Evolutionary conservation across 352 stramenopile genomes (phyloP), one percentile per base, ranked within the genome.

Genomic region (Phytophthora podocarpi): DNA sequence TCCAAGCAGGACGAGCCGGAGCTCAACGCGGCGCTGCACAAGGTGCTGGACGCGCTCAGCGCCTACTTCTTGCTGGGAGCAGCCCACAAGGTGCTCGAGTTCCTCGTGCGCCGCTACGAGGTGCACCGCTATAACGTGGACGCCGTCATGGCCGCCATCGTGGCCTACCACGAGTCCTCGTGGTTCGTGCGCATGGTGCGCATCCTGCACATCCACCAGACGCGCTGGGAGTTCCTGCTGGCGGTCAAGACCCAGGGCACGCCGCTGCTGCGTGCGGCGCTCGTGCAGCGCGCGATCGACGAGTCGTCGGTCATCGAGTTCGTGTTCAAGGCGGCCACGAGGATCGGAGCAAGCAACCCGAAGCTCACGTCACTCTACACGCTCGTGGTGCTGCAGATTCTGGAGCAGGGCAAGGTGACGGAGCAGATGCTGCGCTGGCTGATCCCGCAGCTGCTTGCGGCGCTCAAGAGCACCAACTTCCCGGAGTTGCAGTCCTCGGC

Each of bases 281-380:
- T 96, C 6, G 84, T 95, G 23, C 80, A 92, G 55, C 87, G 85
- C 34, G 74, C 77, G 15, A 76, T 81, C 16, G 81, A 93, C 60
- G 87, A 96, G 40, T 62, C 78, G 32, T 93, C 82, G 4, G 66
- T 96, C 35, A 73, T 93, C 18, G 70, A 89, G 20, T 96, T 94
- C 52, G 50, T 96, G 8, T 94, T 92, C 39, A 40, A 68, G 9
- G 49, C 85, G 0, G 81, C 79, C 5, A 78, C 66, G 47, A 79
- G 85, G 43, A 85, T 94, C 42, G 82, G 82, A 28, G 65, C 74
- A 4, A 59, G 48, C 24, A 87, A 94, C 70, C 62, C 85, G 10
- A 94, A 96, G 64, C 70, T 96, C 50, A 85, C 90, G 43, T 93
- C 85, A 41, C 78, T 96, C n/a, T 96, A 95, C 63, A 86, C 87